Conservation (phyloP, 768 basidiomycete genomes). For the Macrolepiota dolichaula region DNA sequence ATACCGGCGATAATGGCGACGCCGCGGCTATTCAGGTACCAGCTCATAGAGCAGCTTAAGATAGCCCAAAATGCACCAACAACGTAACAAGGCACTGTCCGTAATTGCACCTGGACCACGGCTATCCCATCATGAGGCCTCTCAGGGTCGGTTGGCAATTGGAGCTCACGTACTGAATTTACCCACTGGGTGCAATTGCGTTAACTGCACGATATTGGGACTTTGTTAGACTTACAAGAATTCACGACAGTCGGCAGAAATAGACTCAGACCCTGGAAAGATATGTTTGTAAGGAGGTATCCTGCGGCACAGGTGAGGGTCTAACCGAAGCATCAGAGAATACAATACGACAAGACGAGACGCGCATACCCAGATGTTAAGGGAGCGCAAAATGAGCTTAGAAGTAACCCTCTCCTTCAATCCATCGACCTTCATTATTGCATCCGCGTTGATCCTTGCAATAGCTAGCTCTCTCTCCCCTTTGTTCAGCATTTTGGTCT, state of each 20-base stretch:
- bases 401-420: constrained; percentile 10
- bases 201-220: not conserved
- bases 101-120: constrained; percentile 41
- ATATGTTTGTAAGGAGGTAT: constrained; percentile 36
- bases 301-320: constrained; percentile 26
- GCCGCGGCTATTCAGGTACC: constrained; percentile 31
- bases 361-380: constrained; percentile 16
- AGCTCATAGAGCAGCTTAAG: constrained; percentile 29
- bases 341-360: not conserved
- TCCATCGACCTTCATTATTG: constrained; percentile 13
- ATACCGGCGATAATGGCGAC: constrained; percentile 31
- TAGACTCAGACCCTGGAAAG: constrained; percentile 40
- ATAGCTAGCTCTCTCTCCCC: constrained; percentile 25
- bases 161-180: constrained; percentile 28
- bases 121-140: constrained; percentile 22
- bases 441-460: constrained; percentile 27
- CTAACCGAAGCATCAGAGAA: constrained; percentile 14
- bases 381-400: constrained; percentile 10
- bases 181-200: constrained; percentile 23
- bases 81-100: constrained; percentile 46
- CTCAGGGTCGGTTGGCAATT: not conserved
- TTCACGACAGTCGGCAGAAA: constrained; percentile 48
- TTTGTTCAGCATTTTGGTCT: constrained; percentile 24
- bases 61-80: constrained; percentile 39
- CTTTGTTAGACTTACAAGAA: constrained; percentile 30